These are phyloP conservation scores for Drosera capensis DNA, from an alignment of 148 eudicot species.

Conservation along the genomic window DNA sequence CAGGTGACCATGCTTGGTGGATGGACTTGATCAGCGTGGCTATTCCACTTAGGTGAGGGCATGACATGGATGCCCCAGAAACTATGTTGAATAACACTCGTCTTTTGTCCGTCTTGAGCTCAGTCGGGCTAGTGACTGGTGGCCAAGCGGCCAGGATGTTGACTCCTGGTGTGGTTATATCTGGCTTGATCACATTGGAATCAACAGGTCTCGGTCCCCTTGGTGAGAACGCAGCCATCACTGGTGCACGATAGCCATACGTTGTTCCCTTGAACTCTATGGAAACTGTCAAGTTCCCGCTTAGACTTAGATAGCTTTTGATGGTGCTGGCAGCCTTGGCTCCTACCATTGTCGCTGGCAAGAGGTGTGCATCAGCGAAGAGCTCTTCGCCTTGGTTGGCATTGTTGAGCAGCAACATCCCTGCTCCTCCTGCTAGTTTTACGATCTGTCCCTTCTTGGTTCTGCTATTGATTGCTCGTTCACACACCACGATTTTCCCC, in stretches of 20 bases:
- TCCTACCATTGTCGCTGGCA: conserved; percentile 45
- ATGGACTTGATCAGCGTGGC: conserved; percentile 44
- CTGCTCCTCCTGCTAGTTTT: conserved; percentile 53
- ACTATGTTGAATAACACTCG: conserved; percentile 41
- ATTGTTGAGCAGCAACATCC: conserved; percentile 44
- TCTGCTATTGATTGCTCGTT: conserved; percentile 37
- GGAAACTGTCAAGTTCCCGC: conserved; percentile 24
- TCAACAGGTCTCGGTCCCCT: conserved; percentile 52
- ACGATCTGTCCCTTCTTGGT: conserved; percentile 42
- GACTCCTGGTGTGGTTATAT: conserved; percentile 54
- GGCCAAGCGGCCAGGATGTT: conserved; percentile 73
- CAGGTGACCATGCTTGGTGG: conserved; percentile 61
- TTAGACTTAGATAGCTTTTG: conserved; percentile 15
- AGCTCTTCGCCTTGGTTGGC: conserved; percentile 44
- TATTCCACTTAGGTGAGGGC: conserved; percentile 60
- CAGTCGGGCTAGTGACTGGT: conserved; percentile 34
- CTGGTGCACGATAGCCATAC: conserved; percentile 37
- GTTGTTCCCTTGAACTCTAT: conserved; percentile 31
- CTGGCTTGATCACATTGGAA: conserved; percentile 54
- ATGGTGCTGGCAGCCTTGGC: conserved; percentile 28
- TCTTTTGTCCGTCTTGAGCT: conserved; percentile 33
- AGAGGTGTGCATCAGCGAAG: conserved; percentile 44
- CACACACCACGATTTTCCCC: conserved; percentile 51
- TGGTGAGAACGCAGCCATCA: conserved; percentile 58
- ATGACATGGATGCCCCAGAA: conserved; percentile 76